Evolutionary conservation across 2,329 filamentous ascomycete species (phyloP).

Genomic region (Leptographium galeiforme): DNA sequence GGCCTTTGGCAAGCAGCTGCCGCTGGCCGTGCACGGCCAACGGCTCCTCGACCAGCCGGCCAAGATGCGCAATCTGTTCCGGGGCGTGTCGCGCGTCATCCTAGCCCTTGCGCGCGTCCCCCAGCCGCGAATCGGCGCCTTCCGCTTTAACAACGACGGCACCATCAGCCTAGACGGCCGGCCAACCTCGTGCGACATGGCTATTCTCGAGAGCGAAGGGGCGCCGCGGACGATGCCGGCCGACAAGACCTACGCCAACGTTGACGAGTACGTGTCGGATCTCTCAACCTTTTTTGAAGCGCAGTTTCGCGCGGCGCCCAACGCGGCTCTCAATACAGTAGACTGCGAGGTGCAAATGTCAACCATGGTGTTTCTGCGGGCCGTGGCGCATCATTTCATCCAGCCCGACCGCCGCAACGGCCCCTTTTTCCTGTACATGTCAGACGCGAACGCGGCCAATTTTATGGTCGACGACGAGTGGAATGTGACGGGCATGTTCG

Average conservation of each 20-base stretch:
- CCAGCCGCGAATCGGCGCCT: slow-evolving; percentile 16
- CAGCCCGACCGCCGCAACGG: slow-evolving; percentile 6
- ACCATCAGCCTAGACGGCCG: slow-evolving; percentile 4
- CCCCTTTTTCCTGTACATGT: slow-evolving; percentile 15
- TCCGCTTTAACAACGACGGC: slow-evolving; percentile 15
- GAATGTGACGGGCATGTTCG: slow-evolving; percentile 18
- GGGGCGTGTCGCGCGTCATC: slow-evolving; percentile 9
- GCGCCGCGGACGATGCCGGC: slow-evolving; percentile 15
- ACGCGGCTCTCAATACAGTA: slow-evolving; percentile 8
- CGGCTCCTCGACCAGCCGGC: not conserved
- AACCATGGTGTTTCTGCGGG: not conserved
- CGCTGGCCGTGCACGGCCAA: not conserved
- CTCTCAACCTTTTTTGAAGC: slow-evolving; percentile 16
- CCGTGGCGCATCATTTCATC: slow-evolving; percentile 1
- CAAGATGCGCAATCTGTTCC: not conserved
- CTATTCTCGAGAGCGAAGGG: slow-evolving; percentile 19
- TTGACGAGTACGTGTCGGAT: slow-evolving; percentile 16
- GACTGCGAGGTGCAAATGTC: not conserved
- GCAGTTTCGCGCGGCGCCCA: slow-evolving; percentile 14
- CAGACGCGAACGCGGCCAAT: slow-evolving; percentile 17
- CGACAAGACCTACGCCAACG: slow-evolving; percentile 18
- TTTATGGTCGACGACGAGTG: slow-evolving; percentile 19
- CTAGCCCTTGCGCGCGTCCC: slow-evolving; percentile 16
- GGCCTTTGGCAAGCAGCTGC: not conserved
- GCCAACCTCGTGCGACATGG: slow-evolving; percentile 9